Conservation (phyloP, 306 rosid genomes). For the Malus sieversii region DNA sequence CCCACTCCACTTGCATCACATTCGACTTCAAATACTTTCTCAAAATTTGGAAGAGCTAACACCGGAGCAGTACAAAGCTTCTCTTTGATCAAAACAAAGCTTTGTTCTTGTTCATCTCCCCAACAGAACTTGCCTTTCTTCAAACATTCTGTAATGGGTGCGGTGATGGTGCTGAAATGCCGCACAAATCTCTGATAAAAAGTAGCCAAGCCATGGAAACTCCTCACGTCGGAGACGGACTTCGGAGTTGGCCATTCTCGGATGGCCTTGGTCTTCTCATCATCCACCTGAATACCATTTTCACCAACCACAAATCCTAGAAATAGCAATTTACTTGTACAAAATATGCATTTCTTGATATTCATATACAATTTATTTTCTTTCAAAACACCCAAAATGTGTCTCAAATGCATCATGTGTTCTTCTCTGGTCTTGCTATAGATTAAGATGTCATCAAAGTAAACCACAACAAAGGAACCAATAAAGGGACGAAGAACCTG, state of each 20-base stretch:
- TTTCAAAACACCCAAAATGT: background rate
- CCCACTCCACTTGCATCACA: no score
- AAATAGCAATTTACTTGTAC: background rate
- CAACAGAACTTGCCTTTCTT: background rate
- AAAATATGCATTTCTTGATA: background rate
- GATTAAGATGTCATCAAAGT: background rate
- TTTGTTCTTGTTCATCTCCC: background rate
- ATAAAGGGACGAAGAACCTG: background rate
- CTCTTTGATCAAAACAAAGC: background rate
- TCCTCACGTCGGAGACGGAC: no score
- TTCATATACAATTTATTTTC: background rate
- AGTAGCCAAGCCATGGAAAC: no score
- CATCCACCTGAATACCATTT: background rate
- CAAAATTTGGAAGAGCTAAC: background rate
- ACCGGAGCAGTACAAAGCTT: background rate
- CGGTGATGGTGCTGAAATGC: background rate
- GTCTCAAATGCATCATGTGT: background rate
- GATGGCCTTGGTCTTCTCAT: background rate
- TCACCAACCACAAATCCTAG: background rate
- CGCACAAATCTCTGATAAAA: no score
- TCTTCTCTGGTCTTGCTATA: background rate
- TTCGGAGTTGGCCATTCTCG: background rate
- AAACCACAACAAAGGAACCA: background rate
- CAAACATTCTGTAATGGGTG: background rate
- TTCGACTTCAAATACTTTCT: no score